phyloP scores from a whole-genome alignment of 495 filamentous ascomycete species.

The Acidiella bohemica region DNA sequence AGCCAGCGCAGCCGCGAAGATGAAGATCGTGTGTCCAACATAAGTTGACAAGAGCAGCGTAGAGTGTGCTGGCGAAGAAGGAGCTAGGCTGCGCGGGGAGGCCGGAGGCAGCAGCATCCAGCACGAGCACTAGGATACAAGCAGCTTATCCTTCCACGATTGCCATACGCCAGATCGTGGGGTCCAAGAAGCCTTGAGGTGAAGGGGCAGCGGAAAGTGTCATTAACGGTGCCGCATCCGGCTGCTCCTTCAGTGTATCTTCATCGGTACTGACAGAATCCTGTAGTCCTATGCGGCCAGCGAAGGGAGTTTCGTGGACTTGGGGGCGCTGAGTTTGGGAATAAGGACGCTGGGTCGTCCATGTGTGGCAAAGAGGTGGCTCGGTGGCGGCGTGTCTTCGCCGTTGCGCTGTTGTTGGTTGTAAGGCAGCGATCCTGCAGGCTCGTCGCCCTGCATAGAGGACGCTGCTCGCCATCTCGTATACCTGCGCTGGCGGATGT shows the following conservation, averaged over 20 bases:
- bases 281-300: constrained; percentile 17
- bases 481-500: neutral
- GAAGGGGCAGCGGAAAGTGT: constrained; percentile 2
- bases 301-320: constrained; percentile 7
- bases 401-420: neutral
- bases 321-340: neutral
- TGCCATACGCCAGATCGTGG: constrained; percentile 12
- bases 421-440: neutral
- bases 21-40: constrained; percentile 15
- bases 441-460: neutral
- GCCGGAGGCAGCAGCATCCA: constrained; percentile 7
- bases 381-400: too few species aligned
- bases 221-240: constrained; percentile 16
- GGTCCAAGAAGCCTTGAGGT: constrained; percentile 8
- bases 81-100: constrained; percentile 5
- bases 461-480: neutral
- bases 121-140: constrained; percentile 5
- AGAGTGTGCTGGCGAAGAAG: constrained; percentile 4
- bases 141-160: constrained; percentile 16
- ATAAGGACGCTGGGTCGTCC: neutral
- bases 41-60: constrained; percentile 6
- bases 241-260: constrained; percentile 6
- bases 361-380: too few species aligned
- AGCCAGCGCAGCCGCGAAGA: constrained; percentile 10
- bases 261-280: constrained; percentile 7